These are phyloP conservation scores for Xerocomus nothofagi DNA, from an alignment of 1,284 basidiomycete genomes.

Conservation along the genomic window DNA sequence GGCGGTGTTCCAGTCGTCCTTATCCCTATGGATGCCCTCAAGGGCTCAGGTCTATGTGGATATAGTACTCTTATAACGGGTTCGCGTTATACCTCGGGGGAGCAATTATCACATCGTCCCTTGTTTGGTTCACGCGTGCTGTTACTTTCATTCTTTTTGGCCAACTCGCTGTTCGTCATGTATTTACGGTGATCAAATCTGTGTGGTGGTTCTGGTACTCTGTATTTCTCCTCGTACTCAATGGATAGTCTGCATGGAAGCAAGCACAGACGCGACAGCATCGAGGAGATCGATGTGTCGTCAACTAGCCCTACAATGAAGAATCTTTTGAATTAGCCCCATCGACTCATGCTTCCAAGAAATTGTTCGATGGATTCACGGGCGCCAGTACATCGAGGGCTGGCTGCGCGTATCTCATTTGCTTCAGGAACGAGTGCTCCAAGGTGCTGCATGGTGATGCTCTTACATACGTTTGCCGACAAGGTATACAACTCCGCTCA, in stretches of 20 bases:
- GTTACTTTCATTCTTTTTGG: constrained; percentile 14
- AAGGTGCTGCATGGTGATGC: constrained; percentile 44
- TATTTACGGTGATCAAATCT: constrained; percentile 4
- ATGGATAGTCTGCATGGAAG: not conserved
- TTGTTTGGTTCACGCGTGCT: not conserved
- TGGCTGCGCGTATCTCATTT: constrained; percentile 50
- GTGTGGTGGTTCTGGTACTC: not conserved
- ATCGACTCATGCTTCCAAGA: constrained; percentile 19
- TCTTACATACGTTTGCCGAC: not conserved
- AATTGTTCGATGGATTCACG: constrained; percentile 30
- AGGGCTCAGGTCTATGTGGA: constrained; percentile 42
- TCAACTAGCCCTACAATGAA: not conserved
- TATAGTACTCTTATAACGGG: not conserved
- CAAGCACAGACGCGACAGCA: not conserved
- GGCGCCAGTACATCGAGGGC: constrained; percentile 44
- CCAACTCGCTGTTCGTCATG: constrained; percentile 5
- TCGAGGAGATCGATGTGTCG: not conserved
- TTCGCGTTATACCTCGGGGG: constrained; percentile 10
- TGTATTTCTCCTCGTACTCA: not conserved
- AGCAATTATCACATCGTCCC: not conserved
- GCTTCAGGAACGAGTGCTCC: constrained; percentile 56
- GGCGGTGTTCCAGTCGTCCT: constrained; percentile 62
- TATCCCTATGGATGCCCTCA: constrained; percentile 42
- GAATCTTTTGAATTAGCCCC: constrained; percentile 10
- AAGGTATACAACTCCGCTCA: constrained; percentile 31